Evolutionary conservation across 345 rosid species (phyloP), one percentile per base, ranked within the genome.

Genomic region (Aegle marmelos): DNA sequence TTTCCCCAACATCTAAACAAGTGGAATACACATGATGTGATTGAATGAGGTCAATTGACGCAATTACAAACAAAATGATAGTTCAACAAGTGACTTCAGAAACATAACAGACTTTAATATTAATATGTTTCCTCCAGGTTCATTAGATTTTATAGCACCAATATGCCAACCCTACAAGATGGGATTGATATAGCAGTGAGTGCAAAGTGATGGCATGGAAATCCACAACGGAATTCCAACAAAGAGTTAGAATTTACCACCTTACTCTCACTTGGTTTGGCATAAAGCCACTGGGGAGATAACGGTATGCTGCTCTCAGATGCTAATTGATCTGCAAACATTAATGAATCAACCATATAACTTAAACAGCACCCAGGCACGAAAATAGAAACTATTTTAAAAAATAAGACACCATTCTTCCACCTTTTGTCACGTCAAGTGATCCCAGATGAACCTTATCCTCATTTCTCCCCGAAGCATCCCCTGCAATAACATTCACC

Each of bases 231-330:
- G 9, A 9, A 24, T 30, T 21, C 28, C 30, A 16, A 21, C 2
- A 17, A n/a, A 66, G 64, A 58, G 53, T 65, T 41, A 33, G 63
- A 48, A 79, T 33, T 21, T 84, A 88, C 89, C 84, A 84, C 68
- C 87, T 89, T 94, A 58, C 75, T 79, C 64, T 94, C 98, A 31
- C 73, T 87, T 19, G 95, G 91, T 77, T 91, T 94, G 22, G 90
- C 77, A 86, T 93, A 94, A 54, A 94, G 97, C 98, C 98, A 94
- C 80, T 94, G 98, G 2, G 98, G 98, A 84, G 98, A 93, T 82
- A 94, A 79, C 0, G 98, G 98, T n/a, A 94, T 93, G 88, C 89
- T 91, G 88, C 82, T 93, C 67, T 94, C 98, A 19, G 89, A 79
- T 28, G 83, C 82, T 78, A 81, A 56, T 81, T 85, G 94, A 85